These are phyloP conservation scores for Fallopia convolvulus DNA, from an alignment of 148 eudicot species.

Conservation along the genomic window DNA sequence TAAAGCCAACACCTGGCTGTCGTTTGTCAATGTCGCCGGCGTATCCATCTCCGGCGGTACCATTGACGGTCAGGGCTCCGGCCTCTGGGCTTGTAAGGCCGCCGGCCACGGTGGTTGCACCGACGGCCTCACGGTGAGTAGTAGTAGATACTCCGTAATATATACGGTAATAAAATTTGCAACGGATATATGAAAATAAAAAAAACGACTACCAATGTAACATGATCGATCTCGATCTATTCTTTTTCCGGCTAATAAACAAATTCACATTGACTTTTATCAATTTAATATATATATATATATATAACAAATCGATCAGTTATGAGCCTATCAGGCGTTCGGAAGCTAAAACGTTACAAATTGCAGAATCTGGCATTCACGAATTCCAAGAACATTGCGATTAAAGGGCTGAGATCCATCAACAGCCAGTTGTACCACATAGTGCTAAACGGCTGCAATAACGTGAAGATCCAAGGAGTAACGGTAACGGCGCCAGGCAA, in stretches of 20 bases:
- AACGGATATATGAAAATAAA: not conserved
- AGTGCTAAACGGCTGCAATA: slow-evolving; percentile 25
- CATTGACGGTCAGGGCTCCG: slow-evolving; percentile 1
- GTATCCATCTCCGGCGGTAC: slow-evolving; percentile 6
- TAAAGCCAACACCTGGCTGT: not conserved
- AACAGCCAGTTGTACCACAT: slow-evolving; percentile 48
- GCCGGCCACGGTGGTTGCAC: not conserved
- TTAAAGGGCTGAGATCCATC: slow-evolving; percentile 31
- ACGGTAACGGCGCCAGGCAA: slow-evolving; percentile 38
- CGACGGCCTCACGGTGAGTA: not conserved
- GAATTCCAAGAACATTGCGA: slow-evolving; percentile 28
- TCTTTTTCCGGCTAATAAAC: not conserved
- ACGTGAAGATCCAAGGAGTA: slow-evolving; percentile 24
- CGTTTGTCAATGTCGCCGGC: not conserved
- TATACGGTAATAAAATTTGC: not conserved
- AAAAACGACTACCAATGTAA: not conserved
- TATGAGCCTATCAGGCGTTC: not conserved
- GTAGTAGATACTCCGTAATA: no score
- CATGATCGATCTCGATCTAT: not conserved
- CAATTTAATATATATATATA: not conserved
- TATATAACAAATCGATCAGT: not conserved
- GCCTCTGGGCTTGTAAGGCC: slow-evolving; percentile 6
- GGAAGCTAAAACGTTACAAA: not conserved
- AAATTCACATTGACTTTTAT: not conserved
- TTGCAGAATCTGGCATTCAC: slow-evolving; percentile 45